These are phyloP conservation scores for Fusarium zealandicum DNA, from an alignment of 2,329 filamentous ascomycete genomes.

Conservation along the genomic window DNA sequence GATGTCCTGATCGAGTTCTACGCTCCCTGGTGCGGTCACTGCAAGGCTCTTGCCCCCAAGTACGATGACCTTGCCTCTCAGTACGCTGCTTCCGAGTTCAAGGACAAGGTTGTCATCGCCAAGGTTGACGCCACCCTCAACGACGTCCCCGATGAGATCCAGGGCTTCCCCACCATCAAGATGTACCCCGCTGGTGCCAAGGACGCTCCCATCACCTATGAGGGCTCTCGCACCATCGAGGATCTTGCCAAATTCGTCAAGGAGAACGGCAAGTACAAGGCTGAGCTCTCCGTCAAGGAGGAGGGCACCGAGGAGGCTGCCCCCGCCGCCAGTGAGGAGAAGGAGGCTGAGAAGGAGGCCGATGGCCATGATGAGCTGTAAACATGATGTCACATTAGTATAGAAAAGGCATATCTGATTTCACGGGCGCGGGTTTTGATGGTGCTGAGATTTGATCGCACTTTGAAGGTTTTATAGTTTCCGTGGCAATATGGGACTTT, in stretches of 20 bases:
- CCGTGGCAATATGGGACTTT: conserved; percentile 37
- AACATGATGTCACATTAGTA: conserved; percentile 46
- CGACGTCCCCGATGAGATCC: conserved; percentile 95
- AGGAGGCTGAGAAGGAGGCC: conserved; percentile 58
- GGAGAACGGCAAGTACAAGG: conserved; percentile 92
- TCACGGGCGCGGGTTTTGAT: conserved; percentile 46
- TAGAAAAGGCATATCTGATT: conserved; percentile 45
- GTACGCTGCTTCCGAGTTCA: conserved; percentile 80
- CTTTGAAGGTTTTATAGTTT: conserved; percentile 41
- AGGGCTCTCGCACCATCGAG: conserved; percentile 85
- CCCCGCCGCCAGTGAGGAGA: conserved; percentile 60
- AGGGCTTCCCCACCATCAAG: conserved; percentile 99
- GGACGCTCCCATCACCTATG: conserved; percentile 84
- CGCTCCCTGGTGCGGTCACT: conserved; percentile 99
- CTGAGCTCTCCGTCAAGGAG: conserved; percentile 67
- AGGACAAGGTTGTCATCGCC: conserved; percentile 87
- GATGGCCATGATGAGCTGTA: conserved; percentile 79
- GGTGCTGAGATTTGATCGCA: conserved; percentile 37
- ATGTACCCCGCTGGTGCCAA: conserved; percentile 92
- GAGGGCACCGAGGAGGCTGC: conserved; percentile 63
- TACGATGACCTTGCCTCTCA: conserved; percentile 89
- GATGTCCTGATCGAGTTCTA: conserved; percentile 99
- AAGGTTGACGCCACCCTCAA: conserved; percentile 98
- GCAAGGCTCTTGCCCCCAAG: conserved; percentile 96
- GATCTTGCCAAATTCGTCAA: conserved; percentile 92